Percentiles rank a stretch among this genome's conserved stretches.
Conservation (phyloP, 2,329 filamentous ascomycete species). For the Calonectria crousiana region DNA sequence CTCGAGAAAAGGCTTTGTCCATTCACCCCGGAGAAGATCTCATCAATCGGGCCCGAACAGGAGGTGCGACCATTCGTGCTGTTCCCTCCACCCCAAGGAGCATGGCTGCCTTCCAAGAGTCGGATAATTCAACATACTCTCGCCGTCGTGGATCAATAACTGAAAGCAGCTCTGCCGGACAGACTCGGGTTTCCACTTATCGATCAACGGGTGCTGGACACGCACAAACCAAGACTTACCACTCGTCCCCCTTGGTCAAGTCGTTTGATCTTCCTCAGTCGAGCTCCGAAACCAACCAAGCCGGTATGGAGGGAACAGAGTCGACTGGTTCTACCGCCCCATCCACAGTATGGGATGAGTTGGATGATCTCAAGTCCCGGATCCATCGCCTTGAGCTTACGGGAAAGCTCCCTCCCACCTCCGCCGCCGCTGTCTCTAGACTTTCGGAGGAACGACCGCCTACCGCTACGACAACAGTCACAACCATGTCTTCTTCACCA, state of each 20-base stretch:
- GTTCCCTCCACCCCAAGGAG: slow-evolving; percentile 65
- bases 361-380: slow-evolving; percentile 94
- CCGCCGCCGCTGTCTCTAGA: slow-evolving; percentile 81
- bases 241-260: slow-evolving; percentile 70
- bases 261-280: slow-evolving; percentile 50
- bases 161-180: slow-evolving; percentile 55
- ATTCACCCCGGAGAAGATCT: slow-evolving; percentile 53
- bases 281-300: slow-evolving; percentile 49
- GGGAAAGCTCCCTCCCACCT: slow-evolving; percentile 86
- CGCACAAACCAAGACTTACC: slow-evolving; percentile 56
- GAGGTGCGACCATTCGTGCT: slow-evolving; percentile 51
- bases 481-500: slow-evolving; percentile 90
- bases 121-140: slow-evolving; percentile 46
- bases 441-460: slow-evolving; percentile 84
- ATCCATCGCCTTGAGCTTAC: slow-evolving; percentile 92
- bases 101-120: slow-evolving; percentile 59
- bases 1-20: slow-evolving; percentile 58
- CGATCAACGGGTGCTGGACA: slow-evolving; percentile 49
- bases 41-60: slow-evolving; percentile 46
- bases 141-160: slow-evolving; percentile 60
- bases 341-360: slow-evolving; percentile 96
- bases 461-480: slow-evolving; percentile 91
- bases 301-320: slow-evolving; percentile 76
- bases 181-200: slow-evolving; percentile 58
- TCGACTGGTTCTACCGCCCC: slow-evolving; percentile 90